Evolutionary conservation across 345 rosid species (phyloP), one percentile per base, ranked within the genome.

Genomic region (Arabidopsis arenosa): DNA sequence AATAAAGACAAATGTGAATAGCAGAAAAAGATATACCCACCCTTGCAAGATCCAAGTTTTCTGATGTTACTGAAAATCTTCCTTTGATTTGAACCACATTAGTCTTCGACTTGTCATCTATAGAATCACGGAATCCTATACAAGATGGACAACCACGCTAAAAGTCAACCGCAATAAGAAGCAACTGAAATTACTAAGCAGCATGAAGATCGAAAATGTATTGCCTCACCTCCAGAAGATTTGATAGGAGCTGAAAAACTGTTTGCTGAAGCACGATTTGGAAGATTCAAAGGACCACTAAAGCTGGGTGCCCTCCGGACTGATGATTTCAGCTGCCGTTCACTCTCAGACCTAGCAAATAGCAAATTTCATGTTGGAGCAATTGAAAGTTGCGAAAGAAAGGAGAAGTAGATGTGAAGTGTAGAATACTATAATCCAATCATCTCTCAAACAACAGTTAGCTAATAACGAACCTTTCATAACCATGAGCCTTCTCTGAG

Each of bases 161-260:
- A 61, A 23, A 61, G 40, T 44, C 47, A 52, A 68, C 63, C 0
- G 8, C 23, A 62, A 21, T 43, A 76, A 23, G 71, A 63, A 36
- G 52, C 3, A 66, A 44, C 54, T 2, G 45, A 14, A 61, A 28
- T 26, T 35, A 44, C 53, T 43, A 35, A 54, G 48, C 54, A 15
- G 60, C 45, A 61, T 36, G 59, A 23, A 37, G 45, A n/a, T 52
- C 6, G 1, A 23, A 13, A 66, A 28, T 66, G 61, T 14, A 59
- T 15, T 60, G 21, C 35, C 59, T 75, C 84, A 93, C 99, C 99
- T 87, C 85, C 91, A 44, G 99, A 93, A 73, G 96, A 88, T 83
- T 93, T 96, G 53, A 87, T 93, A 35, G 99, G 99, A 83, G 98
- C 99, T 66, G 99, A 96, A 65, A 93, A 82, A 65, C 99, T 96